phyloP scores from a whole-genome alignment of 139 green algal species.

The Pleodorina starrii region DNA sequence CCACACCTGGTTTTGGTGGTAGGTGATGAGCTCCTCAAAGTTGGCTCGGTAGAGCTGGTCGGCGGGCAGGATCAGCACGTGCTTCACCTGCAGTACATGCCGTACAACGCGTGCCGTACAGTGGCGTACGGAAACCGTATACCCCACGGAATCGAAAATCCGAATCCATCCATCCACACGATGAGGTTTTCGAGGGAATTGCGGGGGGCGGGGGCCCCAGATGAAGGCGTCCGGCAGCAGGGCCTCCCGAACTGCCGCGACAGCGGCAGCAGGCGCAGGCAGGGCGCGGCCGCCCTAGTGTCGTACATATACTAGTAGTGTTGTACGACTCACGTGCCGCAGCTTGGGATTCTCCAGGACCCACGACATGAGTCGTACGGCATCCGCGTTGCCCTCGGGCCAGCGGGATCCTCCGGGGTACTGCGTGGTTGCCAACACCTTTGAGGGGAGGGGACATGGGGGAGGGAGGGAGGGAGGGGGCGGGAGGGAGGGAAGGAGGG shows the following conservation, averaged over 20 bases:
- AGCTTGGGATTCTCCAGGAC: conserved; percentile 87
- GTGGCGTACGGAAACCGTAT: too few species aligned
- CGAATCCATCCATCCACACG: too few species aligned
- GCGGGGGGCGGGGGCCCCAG: too few species aligned
- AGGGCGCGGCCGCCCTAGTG: too few species aligned
- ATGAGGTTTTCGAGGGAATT: too few species aligned
- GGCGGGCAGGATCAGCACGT: conserved; percentile 92
- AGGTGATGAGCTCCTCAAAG: conserved; percentile 12
- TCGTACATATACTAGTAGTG: not conserved
- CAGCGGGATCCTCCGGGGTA: conserved; percentile 54
- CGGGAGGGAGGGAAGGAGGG: too few species aligned
- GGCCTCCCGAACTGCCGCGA: too few species aligned
- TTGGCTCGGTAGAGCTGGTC: conserved; percentile 59
- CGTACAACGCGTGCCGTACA: not conserved
- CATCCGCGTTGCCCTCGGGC: conserved; percentile 92
- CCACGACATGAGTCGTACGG: conserved; percentile 94
- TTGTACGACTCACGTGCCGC: conserved; percentile 44
- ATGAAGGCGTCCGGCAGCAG: too few species aligned
- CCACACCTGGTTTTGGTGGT: conserved; percentile 12
- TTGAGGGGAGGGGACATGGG: too few species aligned
- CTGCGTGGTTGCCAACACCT: conserved; percentile 70
- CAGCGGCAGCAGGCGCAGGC: too few species aligned
- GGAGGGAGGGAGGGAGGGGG: too few species aligned
- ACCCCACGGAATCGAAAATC: too few species aligned
- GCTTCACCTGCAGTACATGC: conserved; percentile 69